Percentiles rank a stretch among this genome's conserved stretches.
Evolutionary conservation across 306 rosid genomes (phyloP).

Genomic region (Calophaca sinica): DNA sequence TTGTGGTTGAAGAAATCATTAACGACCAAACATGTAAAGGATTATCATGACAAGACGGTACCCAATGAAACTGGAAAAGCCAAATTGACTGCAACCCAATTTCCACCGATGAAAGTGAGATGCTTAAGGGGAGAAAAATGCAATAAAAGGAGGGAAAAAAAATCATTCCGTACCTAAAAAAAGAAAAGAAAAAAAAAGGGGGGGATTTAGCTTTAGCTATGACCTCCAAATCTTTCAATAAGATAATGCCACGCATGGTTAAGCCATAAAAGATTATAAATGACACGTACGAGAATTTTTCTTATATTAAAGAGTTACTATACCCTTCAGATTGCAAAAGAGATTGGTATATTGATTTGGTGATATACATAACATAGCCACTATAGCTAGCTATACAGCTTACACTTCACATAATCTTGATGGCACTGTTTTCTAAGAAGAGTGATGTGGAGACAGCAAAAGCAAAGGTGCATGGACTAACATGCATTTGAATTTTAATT

Average conservation of each 20-base stretch:
- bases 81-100: constrained; percentile 48
- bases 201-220: constrained; percentile 40
- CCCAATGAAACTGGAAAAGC: constrained; percentile 27
- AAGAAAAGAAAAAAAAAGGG: constrained; percentile 50
- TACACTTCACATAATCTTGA: constrained; percentile 46
- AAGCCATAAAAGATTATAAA: constrained; percentile 45
- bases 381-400: constrained; percentile 46
- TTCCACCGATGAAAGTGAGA: constrained; percentile 44
- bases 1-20: constrained; percentile 33
- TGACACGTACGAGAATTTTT: constrained; percentile 59
- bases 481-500: constrained; percentile 51
- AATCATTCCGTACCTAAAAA: no score
- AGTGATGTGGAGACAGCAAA: constrained; percentile 58
- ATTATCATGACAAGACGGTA: constrained; percentile 46
- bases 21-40: constrained; percentile 41
- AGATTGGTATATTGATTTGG: constrained; percentile 7
- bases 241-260: constrained; percentile 55
- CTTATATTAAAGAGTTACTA: constrained; percentile 45
- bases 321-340: constrained; percentile 46
- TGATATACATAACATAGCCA: constrained; percentile 13
- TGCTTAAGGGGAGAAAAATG: constrained; percentile 32
- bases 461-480: constrained; percentile 57
- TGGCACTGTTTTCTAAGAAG: constrained; percentile 58
- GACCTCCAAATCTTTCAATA: constrained; percentile 60
- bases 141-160: constrained; percentile 26